Percentiles rank a stretch among this genome's conserved stretches.
Evolutionary conservation across 2,329 filamentous ascomycete species (phyloP).

Genomic region (Hymenotorrendiella dingleyae): DNA sequence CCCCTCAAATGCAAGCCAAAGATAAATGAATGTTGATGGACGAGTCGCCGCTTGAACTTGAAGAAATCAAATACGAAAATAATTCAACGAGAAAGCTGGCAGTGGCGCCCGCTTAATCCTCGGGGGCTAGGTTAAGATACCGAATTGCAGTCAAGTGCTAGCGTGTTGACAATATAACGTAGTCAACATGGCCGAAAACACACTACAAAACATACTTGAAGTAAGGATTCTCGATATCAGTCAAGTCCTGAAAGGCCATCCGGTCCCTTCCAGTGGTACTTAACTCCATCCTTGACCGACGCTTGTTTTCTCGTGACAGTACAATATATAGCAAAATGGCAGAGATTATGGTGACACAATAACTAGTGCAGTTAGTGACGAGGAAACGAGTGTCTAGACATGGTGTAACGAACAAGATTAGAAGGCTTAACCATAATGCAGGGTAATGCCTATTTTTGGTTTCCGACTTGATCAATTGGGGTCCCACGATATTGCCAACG

Average conservation of each 20-base stretch:
- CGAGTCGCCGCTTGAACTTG: too few relatives aligned
- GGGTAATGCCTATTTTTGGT: constrained; percentile 64
- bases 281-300: constrained; percentile 40
- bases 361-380: constrained; percentile 42
- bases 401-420: constrained; percentile 51
- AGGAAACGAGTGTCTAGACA: too few relatives aligned
- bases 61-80: too few relatives aligned
- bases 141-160: too few relatives aligned
- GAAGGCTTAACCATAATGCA: constrained; percentile 63
- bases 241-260: constrained; percentile 61
- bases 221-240: constrained; percentile 62
- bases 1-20: too few relatives aligned
- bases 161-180: too few relatives aligned
- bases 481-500: constrained; percentile 70
- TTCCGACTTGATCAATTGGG: constrained; percentile 63
- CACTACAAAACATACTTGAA: constrained; percentile 49
- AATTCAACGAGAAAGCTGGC: too few relatives aligned
- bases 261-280: constrained; percentile 58
- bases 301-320: constrained; percentile 52
- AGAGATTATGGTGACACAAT: constrained; percentile 59
- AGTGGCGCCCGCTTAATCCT: too few relatives aligned
- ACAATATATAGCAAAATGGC: constrained; percentile 52
- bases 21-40: too few relatives aligned
- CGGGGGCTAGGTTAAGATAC: too few relatives aligned
- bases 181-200: too few relatives aligned